These are phyloP conservation scores for Vaccinium vitisidaea DNA, from an alignment of 148 eudicot genomes.

Conservation along the genomic window DNA sequence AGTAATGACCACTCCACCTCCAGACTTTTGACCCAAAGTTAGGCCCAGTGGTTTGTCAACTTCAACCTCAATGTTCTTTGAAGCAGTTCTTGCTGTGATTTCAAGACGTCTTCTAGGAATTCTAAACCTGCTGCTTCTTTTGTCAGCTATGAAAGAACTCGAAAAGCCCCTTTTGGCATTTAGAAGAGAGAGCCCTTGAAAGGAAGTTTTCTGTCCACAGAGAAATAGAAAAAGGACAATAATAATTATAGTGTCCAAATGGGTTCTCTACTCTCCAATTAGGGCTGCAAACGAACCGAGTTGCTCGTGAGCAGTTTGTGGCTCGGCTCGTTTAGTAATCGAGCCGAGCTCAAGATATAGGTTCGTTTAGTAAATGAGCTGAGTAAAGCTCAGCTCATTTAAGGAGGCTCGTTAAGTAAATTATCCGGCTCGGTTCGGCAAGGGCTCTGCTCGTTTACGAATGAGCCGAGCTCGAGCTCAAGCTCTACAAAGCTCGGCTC, in stretches of 20 bases:
- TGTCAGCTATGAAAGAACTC: constrained; percentile 33
- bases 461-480: too few relatives aligned
- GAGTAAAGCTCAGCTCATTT: too few relatives aligned
- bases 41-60: constrained; percentile 91
- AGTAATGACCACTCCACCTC: constrained; percentile 87
- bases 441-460: too few relatives aligned
- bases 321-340: too few relatives aligned
- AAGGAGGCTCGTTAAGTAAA: too few relatives aligned
- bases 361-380: too few relatives aligned
- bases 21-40: constrained; percentile 78
- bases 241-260: constrained; percentile 16
- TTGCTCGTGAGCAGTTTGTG: too few relatives aligned
- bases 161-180: constrained; percentile 49
- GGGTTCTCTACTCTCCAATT: background rate
- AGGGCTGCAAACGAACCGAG: too few relatives aligned
- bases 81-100: constrained; percentile 65
- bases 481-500: too few relatives aligned
- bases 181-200: constrained; percentile 55
- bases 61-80: constrained; percentile 83
- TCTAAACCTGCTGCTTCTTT: background rate
- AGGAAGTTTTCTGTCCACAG: constrained; percentile 26
- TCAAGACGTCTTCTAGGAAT: constrained; percentile 39
- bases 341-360: too few relatives aligned
- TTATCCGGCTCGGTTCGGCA: too few relatives aligned
- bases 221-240: background rate